These are phyloP conservation scores for Trapa bicornis DNA, from an alignment of 345 rosid genomes.

Conservation along the genomic window DNA sequence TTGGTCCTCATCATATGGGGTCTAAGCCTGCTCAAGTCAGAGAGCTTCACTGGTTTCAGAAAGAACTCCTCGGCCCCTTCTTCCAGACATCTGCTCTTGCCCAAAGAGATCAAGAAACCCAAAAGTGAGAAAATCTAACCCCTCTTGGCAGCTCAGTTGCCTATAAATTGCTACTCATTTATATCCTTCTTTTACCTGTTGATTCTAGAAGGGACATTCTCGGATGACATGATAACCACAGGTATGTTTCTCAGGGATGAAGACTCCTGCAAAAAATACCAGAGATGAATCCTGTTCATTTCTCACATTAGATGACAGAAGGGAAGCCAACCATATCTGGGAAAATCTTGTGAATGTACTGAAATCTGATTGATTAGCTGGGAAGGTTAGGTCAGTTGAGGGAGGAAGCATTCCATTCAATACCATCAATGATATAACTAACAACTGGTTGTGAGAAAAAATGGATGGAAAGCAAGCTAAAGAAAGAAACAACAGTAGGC, in stretches of 20 bases:
- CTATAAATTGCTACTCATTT: not conserved
- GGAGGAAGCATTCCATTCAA: slow-evolving; percentile 15
- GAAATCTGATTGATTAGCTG: slow-evolving; percentile 7
- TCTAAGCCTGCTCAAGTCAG: slow-evolving; percentile 47
- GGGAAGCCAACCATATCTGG: not conserved
- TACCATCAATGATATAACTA: slow-evolving; percentile 17
- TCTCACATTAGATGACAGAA: slow-evolving; percentile 8
- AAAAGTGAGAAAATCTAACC: not conserved
- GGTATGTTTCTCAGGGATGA: slow-evolving; percentile 50
- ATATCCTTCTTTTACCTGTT: slow-evolving; percentile 24
- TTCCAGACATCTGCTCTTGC: slow-evolving; percentile 42
- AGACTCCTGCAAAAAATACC: slow-evolving; percentile 33
- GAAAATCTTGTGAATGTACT: slow-evolving; percentile 16
- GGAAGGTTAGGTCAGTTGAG: slow-evolving; percentile 14
- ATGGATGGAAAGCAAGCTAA: not conserved
- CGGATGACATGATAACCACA: slow-evolving; percentile 71
- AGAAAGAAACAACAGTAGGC: slow-evolving; percentile 3
- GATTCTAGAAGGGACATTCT: slow-evolving; percentile 63
- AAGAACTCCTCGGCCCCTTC: slow-evolving; percentile 72
- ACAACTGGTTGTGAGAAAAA: slow-evolving; percentile 4
- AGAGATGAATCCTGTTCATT: slow-evolving; percentile 1
- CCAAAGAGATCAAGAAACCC: not conserved
- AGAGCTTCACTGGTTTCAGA: slow-evolving; percentile 42
- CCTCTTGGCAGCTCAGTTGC: not conserved
- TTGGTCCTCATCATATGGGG: slow-evolving; percentile 45